Evolutionary conservation across 768 basidiomycete genomes (phyloP), one percentile per base, ranked within the genome.

Genomic region (Mycena epipterygia): DNA sequence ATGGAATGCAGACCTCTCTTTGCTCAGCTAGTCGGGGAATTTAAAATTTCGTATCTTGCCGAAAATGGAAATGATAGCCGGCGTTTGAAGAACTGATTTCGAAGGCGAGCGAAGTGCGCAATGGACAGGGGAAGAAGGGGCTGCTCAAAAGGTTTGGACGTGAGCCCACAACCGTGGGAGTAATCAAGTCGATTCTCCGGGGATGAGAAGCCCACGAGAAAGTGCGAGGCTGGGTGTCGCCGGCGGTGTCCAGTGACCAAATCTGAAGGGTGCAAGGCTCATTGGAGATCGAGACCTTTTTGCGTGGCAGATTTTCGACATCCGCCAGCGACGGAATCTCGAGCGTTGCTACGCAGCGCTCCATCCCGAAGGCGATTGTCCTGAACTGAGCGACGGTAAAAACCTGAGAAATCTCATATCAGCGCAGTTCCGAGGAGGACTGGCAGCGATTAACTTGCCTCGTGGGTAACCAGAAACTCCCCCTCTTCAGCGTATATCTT

Each of bases 361-460:
- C 70, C 73, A 73, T 73, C 6, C 46, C 42, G 44, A 56, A 73
- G 46, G 71, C 73, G 37, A 73, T 35, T 1, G 52, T 60, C 2
- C 73, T 56, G 49, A 73, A 73, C 44, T 73, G 73, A 0, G 51
- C 53, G n/a, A 73, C 66, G 19, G 73, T 73, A 5, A 53, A 71
- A 13, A 66, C 57, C 70, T 73, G 25, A 14, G 35, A 12, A 16
- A 44, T 44, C 42, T 23, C 13, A 42, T 42, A 21, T 11, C 23
- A 44, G 42, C 42, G 14, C 35, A 8, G n/a, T 7, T 37, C 14
- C 35, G 35, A 37, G 35, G 35, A 37, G 35, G 35, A 37, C 35
- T 37, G 35, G 35, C 35, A 37, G 35, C 35, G 35, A 37, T 37
- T 37, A 37, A 37, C 35, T 16, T 19, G 46, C 61, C 32, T 49